phyloP scores from a whole-genome alignment of 139 green algal genomes.

The Closterium sp. region DNA sequence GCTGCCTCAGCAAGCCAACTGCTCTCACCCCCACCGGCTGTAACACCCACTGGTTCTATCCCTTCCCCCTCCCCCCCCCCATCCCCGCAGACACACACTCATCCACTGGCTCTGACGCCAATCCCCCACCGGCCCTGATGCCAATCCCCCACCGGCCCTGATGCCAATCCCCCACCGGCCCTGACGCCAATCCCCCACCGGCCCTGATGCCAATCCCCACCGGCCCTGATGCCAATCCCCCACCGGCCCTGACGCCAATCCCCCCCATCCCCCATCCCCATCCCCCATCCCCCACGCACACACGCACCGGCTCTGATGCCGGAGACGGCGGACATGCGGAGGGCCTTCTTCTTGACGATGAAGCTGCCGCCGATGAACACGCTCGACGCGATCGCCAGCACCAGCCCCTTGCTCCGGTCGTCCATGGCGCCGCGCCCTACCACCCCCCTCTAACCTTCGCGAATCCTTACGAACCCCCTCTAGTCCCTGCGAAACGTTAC shows the following conservation, averaged over 20 bases:
- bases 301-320: slow-evolving; percentile 76
- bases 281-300: background rate
- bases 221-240: background rate
- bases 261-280: background rate
- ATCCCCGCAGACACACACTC: too few relatives aligned
- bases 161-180: too few relatives aligned
- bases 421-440: slow-evolving; percentile 19
- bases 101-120: too few relatives aligned
- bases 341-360: slow-evolving; percentile 97
- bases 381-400: slow-evolving; percentile 75
- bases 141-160: too few relatives aligned
- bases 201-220: background rate
- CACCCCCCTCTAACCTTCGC: background rate
- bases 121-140: background rate
- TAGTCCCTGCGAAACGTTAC: background rate
- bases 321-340: slow-evolving; percentile 70
- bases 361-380: slow-evolving; percentile 95
- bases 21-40: background rate
- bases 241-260: background rate
- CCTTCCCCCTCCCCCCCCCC: too few relatives aligned
- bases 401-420: slow-evolving; percentile 76
- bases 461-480: background rate
- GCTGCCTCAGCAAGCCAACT: background rate
- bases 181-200: background rate
- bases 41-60: background rate